A percentile compares a stretch with the other conserved stretches of the same genome.
Conservation (phyloP, 257 asterid genomes). For the Capsicum baccatum region DNA sequence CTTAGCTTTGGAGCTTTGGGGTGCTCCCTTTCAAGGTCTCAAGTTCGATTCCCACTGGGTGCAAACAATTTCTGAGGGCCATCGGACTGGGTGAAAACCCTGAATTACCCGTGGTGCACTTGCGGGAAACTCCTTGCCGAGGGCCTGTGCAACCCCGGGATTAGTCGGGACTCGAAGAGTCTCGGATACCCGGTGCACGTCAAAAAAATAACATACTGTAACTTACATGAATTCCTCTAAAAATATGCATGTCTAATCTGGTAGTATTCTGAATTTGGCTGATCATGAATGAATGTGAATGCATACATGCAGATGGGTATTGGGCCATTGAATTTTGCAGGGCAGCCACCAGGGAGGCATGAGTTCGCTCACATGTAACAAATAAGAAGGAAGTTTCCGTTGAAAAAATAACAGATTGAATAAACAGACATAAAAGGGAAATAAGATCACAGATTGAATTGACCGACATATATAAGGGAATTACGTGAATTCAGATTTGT, state of each 20-base stretch:
- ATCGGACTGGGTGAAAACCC: too few species aligned
- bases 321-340: background rate
- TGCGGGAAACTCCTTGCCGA: too few species aligned
- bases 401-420: background rate
- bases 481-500: background rate
- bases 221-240: background rate
- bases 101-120: too few species aligned
- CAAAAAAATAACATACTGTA: background rate
- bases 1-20: too few species aligned
- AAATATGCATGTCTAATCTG: conserved; percentile 1
- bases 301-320: conserved; percentile 1
- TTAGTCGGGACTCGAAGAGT: too few species aligned
- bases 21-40: too few species aligned
- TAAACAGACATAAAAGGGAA: background rate
- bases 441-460: background rate
- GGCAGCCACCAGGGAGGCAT: background rate
- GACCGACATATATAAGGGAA: background rate
- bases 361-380: background rate
- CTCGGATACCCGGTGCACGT: too few species aligned
- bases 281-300: background rate
- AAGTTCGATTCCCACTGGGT: too few species aligned
- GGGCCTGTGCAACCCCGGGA: too few species aligned
- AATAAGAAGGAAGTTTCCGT: conserved; percentile 6
- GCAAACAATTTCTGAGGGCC: too few species aligned
- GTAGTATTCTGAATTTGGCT: background rate